Base-by-base conservation (phyloP, 768 basidiomycete genomes). In the Sistotremastrum suecicum region DNA sequence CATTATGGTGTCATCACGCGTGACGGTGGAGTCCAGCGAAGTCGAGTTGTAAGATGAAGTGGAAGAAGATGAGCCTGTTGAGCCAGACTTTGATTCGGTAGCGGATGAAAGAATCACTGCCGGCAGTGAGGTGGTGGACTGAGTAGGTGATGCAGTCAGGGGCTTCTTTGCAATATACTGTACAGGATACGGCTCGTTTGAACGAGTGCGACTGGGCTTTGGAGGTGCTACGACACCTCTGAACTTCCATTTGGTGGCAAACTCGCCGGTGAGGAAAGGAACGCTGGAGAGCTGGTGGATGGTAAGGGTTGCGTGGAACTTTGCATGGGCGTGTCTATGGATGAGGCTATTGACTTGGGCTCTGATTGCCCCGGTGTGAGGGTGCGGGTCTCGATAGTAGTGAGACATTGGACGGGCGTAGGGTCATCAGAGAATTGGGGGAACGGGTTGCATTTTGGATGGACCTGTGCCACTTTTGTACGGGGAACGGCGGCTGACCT, bases 241-340 rank as follows among this genome's bases (percentile, higher is more conserved):
- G 61, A 85, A 74, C 60, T 75, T 79, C 82, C 84, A 85, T 20
- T 69, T 66, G 4, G 80, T 71, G 12, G 67, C 75, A 55, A 85
- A 84, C 55, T 82, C 72, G 50, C 83, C 83, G 37, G 66, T 63
- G 34, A 84, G 74, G 47, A 84, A 73, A 0, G 84, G 84, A 0
- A 87, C 78, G 51, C 75, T 80, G 12, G 72, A 68, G 20, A 87
- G 69, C 52, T 83, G 74, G 61, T 84, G 79, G 36, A 85, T 66
- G 12, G 66, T 64, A 37, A 86, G 55, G 7, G 66, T 65, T 31
- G 76, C 73, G 45, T 74, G 71, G 61, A 87, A 85, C 20, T 20
- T 20, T 20, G 20, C 20, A 20, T 20, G 20, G 20, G 20, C 20
- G 20, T 20, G 20, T 20, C 20, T 20, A 20, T 20, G 20, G 20